Base-by-base conservation (phyloP, 1,139 yeast species). In the Wickerhamomyces sp. region DNA sequence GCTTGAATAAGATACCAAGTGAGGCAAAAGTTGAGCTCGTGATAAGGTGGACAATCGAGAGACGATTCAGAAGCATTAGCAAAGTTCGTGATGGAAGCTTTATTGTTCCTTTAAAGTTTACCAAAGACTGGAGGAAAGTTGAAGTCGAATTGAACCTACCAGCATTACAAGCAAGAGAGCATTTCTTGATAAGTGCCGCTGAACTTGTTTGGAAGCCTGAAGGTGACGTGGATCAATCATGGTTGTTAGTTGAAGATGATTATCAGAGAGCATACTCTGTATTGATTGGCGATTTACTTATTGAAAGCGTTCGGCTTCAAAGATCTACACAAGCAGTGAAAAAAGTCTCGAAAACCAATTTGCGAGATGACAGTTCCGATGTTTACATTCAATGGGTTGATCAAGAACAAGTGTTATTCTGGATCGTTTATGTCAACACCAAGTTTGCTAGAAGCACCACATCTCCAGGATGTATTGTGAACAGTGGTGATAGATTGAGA, bases 21-120 rank as follows among this genome's bases (percentile, higher is more conserved):
- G 36, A 38, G 7, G 31, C 36, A 5, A 21, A 24, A 12, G 30
- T 59, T 35, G 53, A 55, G 23, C 26, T 62, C 15, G 57, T 52
- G 29, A 26, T 59, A 5, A 46, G 41, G 6, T 61, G 58, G 31
- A 45, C 42, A 28, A 44, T 61, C 21, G 62, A 59, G 31, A 46
- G 58, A 28, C 44, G 63, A 25, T 51, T 44, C 26, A 44, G 54
- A 37, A 37, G 45, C 6, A 37, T 46, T 6, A 39, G 45, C 5
- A 45, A 33, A 24, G 45, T 45, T 2, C 39, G 43, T 23, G 51
- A 42, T 9, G 57, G 57, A 1, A 14, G 16, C 1, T 38, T 50
- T 19, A 35, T 23, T 12, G 15, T 48, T 1, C 53, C 50, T 3
- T 21, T 48, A 16, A 21, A 32, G 4, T 14, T 38, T 17, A 20